Conservation (phyloP, 768 basidiomycete species). For the Pisolithus albus region DNA sequence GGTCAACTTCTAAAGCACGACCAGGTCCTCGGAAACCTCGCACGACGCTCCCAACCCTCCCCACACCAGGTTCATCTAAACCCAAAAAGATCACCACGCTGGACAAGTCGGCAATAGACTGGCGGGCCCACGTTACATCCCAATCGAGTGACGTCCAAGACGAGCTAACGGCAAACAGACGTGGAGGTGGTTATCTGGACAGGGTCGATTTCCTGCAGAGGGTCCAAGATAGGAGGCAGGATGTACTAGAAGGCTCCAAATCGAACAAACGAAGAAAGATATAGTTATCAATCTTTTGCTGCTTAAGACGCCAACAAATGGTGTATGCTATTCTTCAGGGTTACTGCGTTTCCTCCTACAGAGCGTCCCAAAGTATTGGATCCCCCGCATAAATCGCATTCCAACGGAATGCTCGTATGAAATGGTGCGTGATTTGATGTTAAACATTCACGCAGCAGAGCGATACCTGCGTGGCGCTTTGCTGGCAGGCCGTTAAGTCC, state of each 20-base stretch:
- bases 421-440: too few species aligned
- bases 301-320: too few species aligned
- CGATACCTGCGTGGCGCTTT: too few species aligned
- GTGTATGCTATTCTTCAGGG: neutral
- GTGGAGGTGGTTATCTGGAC: constrained; percentile 75
- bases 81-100: constrained; percentile 76
- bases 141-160: constrained; percentile 45
- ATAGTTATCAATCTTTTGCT: constrained; percentile 2
- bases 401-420: too few species aligned
- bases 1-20: constrained; percentile 28
- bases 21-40: constrained; percentile 66
- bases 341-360: too few species aligned
- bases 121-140: constrained; percentile 57
- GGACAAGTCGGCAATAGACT: constrained; percentile 85
- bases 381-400: too few species aligned
- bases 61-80: constrained; percentile 41
- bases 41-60: constrained; percentile 47
- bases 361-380: too few species aligned
- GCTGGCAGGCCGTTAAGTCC: too few species aligned
- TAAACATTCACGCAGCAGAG: too few species aligned
- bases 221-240: constrained; percentile 67
- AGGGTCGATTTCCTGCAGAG: constrained; percentile 78
- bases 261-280: constrained; percentile 42
- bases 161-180: constrained; percentile 67
- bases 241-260: constrained; percentile 51